Conservation (phyloP, 1,139 yeast species). For the Lizanozyma gosingica region DNA sequence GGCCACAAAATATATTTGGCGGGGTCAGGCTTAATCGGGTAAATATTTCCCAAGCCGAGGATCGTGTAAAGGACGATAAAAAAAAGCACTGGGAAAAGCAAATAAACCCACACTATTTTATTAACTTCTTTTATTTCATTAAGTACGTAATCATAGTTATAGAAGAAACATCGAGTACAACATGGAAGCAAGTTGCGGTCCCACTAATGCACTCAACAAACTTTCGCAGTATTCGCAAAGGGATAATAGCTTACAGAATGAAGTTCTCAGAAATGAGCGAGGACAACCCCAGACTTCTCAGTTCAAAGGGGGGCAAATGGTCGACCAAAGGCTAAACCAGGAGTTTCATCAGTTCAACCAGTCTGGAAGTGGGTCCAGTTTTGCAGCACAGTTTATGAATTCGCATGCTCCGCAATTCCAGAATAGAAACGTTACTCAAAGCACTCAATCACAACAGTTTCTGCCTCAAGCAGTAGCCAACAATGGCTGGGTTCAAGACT, state of each 20-base stretch:
- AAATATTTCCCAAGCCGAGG: too few relatives aligned
- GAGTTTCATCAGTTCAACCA: slow-evolving; percentile 27
- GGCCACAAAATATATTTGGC: too few relatives aligned
- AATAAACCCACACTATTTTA: too few relatives aligned
- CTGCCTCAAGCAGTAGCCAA: slow-evolving; percentile 9
- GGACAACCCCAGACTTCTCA: slow-evolving; percentile 1
- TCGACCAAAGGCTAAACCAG: slow-evolving; percentile 23
- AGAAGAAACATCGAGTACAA: too few relatives aligned
- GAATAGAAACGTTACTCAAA: slow-evolving; percentile 6
- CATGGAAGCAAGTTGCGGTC: slow-evolving; percentile 20
- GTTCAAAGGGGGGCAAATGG: slow-evolving; percentile 1
- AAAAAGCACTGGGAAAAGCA: too few relatives aligned
- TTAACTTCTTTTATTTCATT: too few relatives aligned
- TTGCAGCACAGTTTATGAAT: slow-evolving; percentile 15
- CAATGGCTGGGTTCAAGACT: slow-evolving; percentile 26
- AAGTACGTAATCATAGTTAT: too few relatives aligned
- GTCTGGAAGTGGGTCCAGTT: slow-evolving; percentile 6
- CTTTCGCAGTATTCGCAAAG: slow-evolving; percentile 17
- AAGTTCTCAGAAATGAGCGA: slow-evolving; percentile 8
- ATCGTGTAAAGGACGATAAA: too few relatives aligned
- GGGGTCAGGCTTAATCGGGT: too few relatives aligned
- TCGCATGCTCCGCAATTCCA: slow-evolving; percentile 8
- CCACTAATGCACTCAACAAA: slow-evolving; percentile 15
- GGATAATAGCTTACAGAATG: slow-evolving; percentile 16
- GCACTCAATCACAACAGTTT: slow-evolving; percentile 7